Evolutionary conservation across 176 grass and related monocot genomes (phyloP).

Genomic region (Avena atlantica): DNA sequence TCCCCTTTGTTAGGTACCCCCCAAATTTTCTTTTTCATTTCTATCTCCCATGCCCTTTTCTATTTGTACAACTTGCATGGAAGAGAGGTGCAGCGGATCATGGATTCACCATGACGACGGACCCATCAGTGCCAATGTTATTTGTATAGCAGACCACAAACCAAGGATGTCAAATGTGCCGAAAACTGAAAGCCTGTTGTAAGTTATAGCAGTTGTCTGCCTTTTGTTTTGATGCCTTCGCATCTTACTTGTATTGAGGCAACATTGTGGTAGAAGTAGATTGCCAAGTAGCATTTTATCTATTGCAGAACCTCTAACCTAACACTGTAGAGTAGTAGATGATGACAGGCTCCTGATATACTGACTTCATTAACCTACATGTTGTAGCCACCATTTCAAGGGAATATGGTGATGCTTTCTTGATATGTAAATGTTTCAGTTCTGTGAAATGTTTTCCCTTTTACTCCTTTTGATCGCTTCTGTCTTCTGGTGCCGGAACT

Average conservation of each 20-base stretch:
- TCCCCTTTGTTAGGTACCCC: conserved; percentile 38
- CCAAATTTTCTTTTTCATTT: conserved; percentile 15
- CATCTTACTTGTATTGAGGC: conserved; percentile 26
- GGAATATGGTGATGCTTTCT: conserved; percentile 6
- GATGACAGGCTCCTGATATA: conserved; percentile 36
- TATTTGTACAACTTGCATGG: conserved; percentile 55
- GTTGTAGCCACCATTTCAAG: conserved; percentile 27
- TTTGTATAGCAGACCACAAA: conserved; percentile 38
- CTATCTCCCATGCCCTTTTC: conserved; percentile 37
- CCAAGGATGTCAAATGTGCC: background rate
- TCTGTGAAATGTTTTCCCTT: background rate
- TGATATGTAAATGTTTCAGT: conserved; percentile 4
- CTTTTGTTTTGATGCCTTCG: conserved; percentile 15
- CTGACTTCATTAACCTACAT: conserved; percentile 22
- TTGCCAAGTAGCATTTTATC: background rate
- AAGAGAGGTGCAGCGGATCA: conserved; percentile 69
- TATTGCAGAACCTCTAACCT: conserved; percentile 34
- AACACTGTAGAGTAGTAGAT: conserved; percentile 45
- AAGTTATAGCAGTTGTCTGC: conserved; percentile 35
- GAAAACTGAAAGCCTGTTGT: conserved; percentile 41
- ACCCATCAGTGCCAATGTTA: conserved; percentile 39
- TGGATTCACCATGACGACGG: conserved; percentile 47
- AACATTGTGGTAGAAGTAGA: conserved; percentile 13
- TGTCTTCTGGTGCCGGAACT: background rate
- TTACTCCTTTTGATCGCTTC: background rate